Conservation (phyloP, 768 basidiomycete species). For the Symmetrospora coprosmae region DNA sequence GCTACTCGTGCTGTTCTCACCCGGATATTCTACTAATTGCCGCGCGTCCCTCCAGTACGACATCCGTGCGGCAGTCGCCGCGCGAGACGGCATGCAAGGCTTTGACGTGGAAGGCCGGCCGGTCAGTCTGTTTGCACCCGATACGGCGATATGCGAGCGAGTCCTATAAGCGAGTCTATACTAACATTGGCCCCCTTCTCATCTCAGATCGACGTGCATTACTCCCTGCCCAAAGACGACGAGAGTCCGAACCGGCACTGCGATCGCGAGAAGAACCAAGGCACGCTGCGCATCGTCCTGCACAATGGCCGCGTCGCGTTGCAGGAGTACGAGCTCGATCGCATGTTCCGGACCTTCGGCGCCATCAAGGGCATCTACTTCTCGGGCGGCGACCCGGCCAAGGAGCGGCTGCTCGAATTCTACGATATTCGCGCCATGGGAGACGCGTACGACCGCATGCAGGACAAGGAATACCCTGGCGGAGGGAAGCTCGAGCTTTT, state of each 20-base stretch:
- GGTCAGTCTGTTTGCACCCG: constrained; percentile 44
- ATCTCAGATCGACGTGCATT: constrained; percentile 92
- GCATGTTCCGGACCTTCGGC: constrained; percentile 75
- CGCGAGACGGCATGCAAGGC: constrained; percentile 77
- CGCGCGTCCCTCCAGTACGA: constrained; percentile 53
- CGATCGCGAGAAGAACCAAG: constrained; percentile 63
- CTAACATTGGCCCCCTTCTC: too few relatives aligned
- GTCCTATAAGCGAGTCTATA: neutral
- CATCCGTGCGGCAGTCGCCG: constrained; percentile 78
- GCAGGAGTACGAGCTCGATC: constrained; percentile 69
- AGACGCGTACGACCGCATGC: constrained; percentile 62
- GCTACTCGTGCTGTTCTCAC: neutral
- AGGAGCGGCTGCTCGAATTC: constrained; percentile 82
- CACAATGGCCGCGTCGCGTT: constrained; percentile 56
- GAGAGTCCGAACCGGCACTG: constrained; percentile 45
- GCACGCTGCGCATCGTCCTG: constrained; percentile 64
- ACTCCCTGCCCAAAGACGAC: constrained; percentile 82
- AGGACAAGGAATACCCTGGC: constrained; percentile 55
- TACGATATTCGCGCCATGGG: constrained; percentile 75
- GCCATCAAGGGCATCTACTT: constrained; percentile 69
- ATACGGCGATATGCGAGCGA: too few relatives aligned
- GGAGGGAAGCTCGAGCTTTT: constrained; percentile 80
- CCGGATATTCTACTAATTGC: neutral
- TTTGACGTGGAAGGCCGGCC: constrained; percentile 74
- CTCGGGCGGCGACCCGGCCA: constrained; percentile 38